Conservation (phyloP, 495 filamentous ascomycete species). For the Hypoxylon subgilvum region DNA sequence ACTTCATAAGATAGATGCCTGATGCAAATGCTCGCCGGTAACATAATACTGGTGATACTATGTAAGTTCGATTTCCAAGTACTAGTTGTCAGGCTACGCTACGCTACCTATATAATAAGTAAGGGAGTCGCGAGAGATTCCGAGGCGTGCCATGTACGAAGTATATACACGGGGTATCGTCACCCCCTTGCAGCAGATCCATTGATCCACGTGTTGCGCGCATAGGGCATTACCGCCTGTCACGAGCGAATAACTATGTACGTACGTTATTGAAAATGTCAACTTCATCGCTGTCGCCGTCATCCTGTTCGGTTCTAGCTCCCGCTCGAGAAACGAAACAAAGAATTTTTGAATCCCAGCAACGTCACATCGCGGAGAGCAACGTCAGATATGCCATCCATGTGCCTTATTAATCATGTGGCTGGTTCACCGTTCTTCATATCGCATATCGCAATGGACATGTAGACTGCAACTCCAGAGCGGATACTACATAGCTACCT, state of each 20-base stretch:
- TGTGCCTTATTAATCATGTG: constrained; percentile 23
- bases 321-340: constrained; percentile 18
- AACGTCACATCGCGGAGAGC: constrained; percentile 24
- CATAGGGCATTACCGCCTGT: constrained; percentile 5
- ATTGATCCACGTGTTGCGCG: constrained; percentile 28
- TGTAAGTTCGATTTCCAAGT: no score
- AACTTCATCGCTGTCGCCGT: constrained; percentile 18
- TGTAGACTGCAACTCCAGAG: constrained; percentile 32
- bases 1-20: constrained; percentile 14
- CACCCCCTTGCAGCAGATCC: constrained; percentile 26
- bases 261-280: constrained; percentile 17
- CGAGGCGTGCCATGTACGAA: not conserved
- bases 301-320: constrained; percentile 19
- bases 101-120: constrained; percentile 11
- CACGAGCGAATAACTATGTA: no score
- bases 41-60: no score
- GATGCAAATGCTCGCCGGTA: constrained; percentile 13
- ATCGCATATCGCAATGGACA: no score
- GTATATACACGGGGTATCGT: not conserved
- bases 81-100: not conserved
- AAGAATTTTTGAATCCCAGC: constrained; percentile 4
- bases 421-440: constrained; percentile 22
- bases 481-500: constrained; percentile 10
- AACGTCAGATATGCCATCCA: constrained; percentile 22
- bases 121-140: constrained; percentile 4